Percentiles rank a stretch among this genome's conserved stretches.
These are phyloP conservation scores for Leccinum rimulosum DNA, from an alignment of 768 basidiomycete species.

Conservation along the genomic window DNA sequence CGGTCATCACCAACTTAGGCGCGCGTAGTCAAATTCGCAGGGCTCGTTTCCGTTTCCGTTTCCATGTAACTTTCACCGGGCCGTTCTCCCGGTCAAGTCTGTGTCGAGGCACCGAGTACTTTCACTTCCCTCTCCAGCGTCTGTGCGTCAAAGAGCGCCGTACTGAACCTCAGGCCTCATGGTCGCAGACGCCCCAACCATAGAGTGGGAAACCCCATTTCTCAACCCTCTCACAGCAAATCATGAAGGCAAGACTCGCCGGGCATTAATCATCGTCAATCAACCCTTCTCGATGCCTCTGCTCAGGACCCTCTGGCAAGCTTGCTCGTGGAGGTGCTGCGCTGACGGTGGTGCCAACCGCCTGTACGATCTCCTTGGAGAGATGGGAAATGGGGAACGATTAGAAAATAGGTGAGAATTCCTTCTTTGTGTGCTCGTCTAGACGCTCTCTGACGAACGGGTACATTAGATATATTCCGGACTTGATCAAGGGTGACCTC, in stretches of 20 bases:
- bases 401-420: constrained; percentile 17
- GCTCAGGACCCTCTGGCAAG: constrained; percentile 58
- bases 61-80: not conserved
- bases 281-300: constrained; percentile 74
- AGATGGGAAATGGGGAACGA: constrained; percentile 2
- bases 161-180: constrained; percentile 2
- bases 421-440: not conserved
- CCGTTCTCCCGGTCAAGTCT: not conserved
- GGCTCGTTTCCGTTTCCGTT: no score
- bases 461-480: constrained; percentile 62
- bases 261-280: constrained; percentile 85
- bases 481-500: constrained; percentile 91
- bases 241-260: constrained; percentile 8
- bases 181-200: constrained; percentile 2
- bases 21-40: no score
- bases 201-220: constrained; percentile 27
- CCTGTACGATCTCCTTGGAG: constrained; percentile 54
- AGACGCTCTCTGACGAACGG: constrained; percentile 1
- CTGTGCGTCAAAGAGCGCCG: not conserved
- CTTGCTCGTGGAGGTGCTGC: constrained; percentile 56
- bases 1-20: no score
- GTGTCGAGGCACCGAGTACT: not conserved
- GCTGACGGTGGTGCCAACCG: constrained; percentile 91
- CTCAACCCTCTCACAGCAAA: constrained; percentile 17
- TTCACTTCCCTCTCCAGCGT: not conserved